phyloP scores from a whole-genome alignment of 2,329 filamentous ascomycete species.

The Colletotrichum costaricense region DNA sequence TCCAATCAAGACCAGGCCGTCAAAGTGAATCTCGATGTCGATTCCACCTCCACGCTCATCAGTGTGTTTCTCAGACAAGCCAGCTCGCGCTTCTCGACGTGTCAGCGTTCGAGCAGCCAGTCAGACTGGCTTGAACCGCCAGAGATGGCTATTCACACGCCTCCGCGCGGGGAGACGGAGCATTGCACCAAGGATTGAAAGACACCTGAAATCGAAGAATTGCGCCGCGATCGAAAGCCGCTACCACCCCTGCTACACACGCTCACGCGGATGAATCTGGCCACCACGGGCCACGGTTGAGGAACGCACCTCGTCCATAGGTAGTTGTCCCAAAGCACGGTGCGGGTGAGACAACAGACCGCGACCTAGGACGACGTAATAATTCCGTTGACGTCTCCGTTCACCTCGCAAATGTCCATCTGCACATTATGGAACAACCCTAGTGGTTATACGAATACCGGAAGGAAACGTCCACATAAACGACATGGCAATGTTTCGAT shows the following conservation, averaged over 20 bases:
- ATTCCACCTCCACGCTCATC: constrained; percentile 2
- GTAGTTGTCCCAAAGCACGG: constrained; percentile 4
- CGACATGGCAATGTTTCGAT: constrained; percentile 10
- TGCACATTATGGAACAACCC: not conserved
- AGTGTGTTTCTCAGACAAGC: constrained; percentile 15
- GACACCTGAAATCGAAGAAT: constrained; percentile 36
- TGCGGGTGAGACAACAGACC: constrained; percentile 16
- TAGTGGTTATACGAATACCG: not conserved
- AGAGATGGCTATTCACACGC: constrained; percentile 24
- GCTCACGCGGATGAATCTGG: constrained; percentile 31
- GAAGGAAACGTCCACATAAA: not conserved
- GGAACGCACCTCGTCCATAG: constrained; percentile 11
- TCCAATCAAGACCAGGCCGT: constrained; percentile 4
- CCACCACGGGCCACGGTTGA: constrained; percentile 11
- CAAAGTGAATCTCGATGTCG: constrained; percentile 29
- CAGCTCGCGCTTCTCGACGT: constrained; percentile 25
- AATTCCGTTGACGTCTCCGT: not conserved
- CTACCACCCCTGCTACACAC: constrained; percentile 28
- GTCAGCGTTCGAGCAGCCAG: constrained; percentile 23
- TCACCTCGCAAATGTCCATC: not conserved
- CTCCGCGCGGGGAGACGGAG: constrained; percentile 35
- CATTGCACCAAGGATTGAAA: constrained; percentile 6
- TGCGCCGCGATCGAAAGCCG: constrained; percentile 35
- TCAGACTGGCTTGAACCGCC: constrained; percentile 9
- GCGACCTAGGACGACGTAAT: not conserved